phyloP scores from a whole-genome alignment of 2,329 filamentous ascomycete genomes.

The Cyclaneusma minus region DNA sequence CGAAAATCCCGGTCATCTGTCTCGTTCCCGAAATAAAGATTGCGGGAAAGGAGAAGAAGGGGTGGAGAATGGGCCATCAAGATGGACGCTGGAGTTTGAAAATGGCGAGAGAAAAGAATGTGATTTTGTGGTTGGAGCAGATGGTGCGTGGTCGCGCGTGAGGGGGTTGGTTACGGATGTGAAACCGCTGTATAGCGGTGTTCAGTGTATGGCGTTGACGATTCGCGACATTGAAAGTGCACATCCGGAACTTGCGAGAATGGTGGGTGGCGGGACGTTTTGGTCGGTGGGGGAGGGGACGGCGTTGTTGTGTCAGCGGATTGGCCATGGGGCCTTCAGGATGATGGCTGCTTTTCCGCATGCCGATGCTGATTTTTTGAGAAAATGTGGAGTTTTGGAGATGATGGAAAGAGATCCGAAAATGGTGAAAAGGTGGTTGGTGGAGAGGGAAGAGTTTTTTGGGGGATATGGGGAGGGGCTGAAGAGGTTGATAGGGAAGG shows the following conservation, averaged over 20 bases:
- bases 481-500: conserved; percentile 7
- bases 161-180: conserved; percentile 20
- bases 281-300: conserved; percentile 19
- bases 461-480: conserved; percentile 9
- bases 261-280: conserved; percentile 20
- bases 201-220: conserved; percentile 19
- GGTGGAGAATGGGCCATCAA: neutral
- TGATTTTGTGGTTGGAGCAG: conserved; percentile 21
- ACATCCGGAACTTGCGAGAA: conserved; percentile 20
- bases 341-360: conserved; percentile 8
- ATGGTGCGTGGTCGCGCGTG: conserved; percentile 23
- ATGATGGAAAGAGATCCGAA: too few species aligned
- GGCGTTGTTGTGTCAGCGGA: conserved; percentile 22
- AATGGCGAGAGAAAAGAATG: conserved; percentile 10
- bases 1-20: too few species aligned
- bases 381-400: too few species aligned
- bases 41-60: too few species aligned
- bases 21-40: too few species aligned
- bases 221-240: conserved; percentile 15
- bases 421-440: conserved; percentile 5
- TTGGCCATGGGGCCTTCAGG: conserved; percentile 23
- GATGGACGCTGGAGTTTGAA: conserved; percentile 11
- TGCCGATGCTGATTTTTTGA: conserved; percentile 1
- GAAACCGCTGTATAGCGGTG: conserved; percentile 23
- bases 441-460: conserved; percentile 8